These are phyloP conservation scores for Harrya chromipes DNA, from an alignment of 768 basidiomycete species.

Conservation along the genomic window DNA sequence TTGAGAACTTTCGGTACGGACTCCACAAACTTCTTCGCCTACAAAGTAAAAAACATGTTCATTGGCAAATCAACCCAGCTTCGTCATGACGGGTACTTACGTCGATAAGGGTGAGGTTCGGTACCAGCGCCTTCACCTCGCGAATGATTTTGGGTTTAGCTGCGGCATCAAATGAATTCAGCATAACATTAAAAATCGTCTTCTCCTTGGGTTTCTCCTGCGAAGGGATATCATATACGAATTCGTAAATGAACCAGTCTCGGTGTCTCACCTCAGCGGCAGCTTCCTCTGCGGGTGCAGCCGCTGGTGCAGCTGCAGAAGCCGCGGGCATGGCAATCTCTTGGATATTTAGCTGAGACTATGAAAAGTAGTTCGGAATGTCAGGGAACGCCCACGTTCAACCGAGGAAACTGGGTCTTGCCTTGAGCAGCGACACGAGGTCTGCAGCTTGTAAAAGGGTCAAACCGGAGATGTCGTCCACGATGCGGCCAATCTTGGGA, in stretches of 20 bases:
- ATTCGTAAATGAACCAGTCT: neutral
- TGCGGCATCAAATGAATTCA: slow-evolving; percentile 89
- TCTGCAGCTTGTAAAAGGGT: slow-evolving; percentile 94
- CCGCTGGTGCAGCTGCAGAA: slow-evolving; percentile 54
- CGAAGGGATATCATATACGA: neutral
- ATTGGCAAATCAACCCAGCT: neutral
- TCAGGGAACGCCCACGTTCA: neutral
- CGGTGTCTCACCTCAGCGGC: slow-evolving; percentile 52
- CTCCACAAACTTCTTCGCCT: slow-evolving; percentile 99
- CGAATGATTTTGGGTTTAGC: slow-evolving; percentile 96
- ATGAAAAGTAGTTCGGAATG: neutral
- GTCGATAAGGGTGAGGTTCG: slow-evolving; percentile 95
- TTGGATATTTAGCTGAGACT: slow-evolving; percentile 94
- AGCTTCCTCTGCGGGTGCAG: slow-evolving; percentile 58
- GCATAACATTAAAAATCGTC: slow-evolving; percentile 92
- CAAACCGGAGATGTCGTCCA: slow-evolving; percentile 87
- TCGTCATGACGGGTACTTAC: slow-evolving; percentile 46
- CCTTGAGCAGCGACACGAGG: slow-evolving; percentile 89
- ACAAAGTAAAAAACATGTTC: slow-evolving; percentile 1
- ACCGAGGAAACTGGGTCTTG: slow-evolving; percentile 28
- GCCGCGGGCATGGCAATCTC: slow-evolving; percentile 93
- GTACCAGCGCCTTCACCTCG: slow-evolving; percentile 94
- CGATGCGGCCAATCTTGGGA: slow-evolving; percentile 74
- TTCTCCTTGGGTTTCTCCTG: slow-evolving; percentile 98
- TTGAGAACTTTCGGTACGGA: slow-evolving; percentile 90